phyloP scores from a whole-genome alignment of 768 basidiomycete genomes.

The Amanita pallidorosea region DNA sequence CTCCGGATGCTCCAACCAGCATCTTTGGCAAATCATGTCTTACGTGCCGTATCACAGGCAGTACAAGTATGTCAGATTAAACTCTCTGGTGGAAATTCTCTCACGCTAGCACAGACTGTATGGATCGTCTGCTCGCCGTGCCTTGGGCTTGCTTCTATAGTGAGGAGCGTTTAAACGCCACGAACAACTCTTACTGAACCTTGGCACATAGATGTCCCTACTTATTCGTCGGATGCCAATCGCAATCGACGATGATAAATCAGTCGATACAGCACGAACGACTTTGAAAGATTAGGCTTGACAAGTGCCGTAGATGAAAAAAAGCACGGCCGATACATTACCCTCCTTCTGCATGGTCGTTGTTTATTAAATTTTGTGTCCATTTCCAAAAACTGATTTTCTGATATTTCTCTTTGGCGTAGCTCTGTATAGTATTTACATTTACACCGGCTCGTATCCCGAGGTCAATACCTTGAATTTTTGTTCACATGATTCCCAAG shows the following conservation, averaged over 20 bases:
- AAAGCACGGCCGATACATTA: no score
- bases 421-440: background rate
- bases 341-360: background rate
- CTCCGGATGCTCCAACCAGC: slow-evolving; percentile 36
- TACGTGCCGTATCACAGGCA: slow-evolving; percentile 46
- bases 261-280: background rate
- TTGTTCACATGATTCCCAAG: background rate
- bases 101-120: slow-evolving; percentile 34
- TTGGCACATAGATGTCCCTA: slow-evolving; percentile 26
- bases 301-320: background rate
- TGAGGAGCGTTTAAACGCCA: slow-evolving; percentile 16
- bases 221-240: slow-evolving; percentile 24
- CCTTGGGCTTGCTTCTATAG: slow-evolving; percentile 53
- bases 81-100: background rate
- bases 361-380: background rate
- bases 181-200: background rate
- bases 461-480: background rate
- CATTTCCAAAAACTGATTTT: background rate
- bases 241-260: slow-evolving; percentile 8
- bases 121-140: slow-evolving; percentile 69
- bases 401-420: background rate
- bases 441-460: background rate
- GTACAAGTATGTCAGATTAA: slow-evolving; percentile 38
- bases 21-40: slow-evolving; percentile 31
- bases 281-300: background rate